A percentile compares a stretch with the other conserved stretches of the same genome.
Evolutionary conservation across 495 filamentous ascomycete genomes (phyloP).

Genomic region (Bryoglossum gracile): DNA sequence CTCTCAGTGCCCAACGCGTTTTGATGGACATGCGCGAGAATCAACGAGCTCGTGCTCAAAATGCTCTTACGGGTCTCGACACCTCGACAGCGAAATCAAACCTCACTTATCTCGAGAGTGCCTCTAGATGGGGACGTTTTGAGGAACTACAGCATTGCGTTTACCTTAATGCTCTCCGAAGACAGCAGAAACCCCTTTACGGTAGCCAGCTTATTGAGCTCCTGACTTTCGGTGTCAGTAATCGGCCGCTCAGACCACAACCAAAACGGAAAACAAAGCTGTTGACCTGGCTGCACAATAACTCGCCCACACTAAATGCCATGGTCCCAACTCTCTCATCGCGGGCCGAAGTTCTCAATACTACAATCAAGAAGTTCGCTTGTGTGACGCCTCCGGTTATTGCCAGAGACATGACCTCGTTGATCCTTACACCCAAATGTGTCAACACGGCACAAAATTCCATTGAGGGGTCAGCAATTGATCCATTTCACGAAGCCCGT

Average conservation of each 20-base stretch:
- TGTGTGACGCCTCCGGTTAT: constrained; percentile 87
- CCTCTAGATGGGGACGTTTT: constrained; percentile 61
- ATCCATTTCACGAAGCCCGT: constrained; percentile 90
- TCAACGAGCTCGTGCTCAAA: constrained; percentile 53
- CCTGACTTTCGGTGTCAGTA: constrained; percentile 52
- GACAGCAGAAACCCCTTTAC: constrained; percentile 74
- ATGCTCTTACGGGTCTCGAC: constrained; percentile 55
- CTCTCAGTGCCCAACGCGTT: constrained; percentile 54
- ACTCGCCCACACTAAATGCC: constrained; percentile 57
- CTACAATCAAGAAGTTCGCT: constrained; percentile 76
- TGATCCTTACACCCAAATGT: constrained; percentile 53
- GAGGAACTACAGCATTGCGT: constrained; percentile 74
- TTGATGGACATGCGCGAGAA: constrained; percentile 56
- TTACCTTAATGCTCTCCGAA: constrained; percentile 73
- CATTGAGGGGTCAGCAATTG: constrained; percentile 30
- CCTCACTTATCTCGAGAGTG: constrained; percentile 64
- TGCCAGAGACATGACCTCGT: constrained; percentile 64
- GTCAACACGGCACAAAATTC: constrained; percentile 52
- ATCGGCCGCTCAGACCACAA: constrained; percentile 45
- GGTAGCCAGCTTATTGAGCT: constrained; percentile 67
- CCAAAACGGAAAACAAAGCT: constrained; percentile 45
- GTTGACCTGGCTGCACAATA: constrained; percentile 67
- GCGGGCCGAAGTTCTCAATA: constrained; percentile 61
- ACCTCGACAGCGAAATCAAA: constrained; percentile 56
- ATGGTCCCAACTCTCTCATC: constrained; percentile 70